Conservation (phyloP, 2,329 filamentous ascomycete species). For the Tolypocladium inflatum region DNA sequence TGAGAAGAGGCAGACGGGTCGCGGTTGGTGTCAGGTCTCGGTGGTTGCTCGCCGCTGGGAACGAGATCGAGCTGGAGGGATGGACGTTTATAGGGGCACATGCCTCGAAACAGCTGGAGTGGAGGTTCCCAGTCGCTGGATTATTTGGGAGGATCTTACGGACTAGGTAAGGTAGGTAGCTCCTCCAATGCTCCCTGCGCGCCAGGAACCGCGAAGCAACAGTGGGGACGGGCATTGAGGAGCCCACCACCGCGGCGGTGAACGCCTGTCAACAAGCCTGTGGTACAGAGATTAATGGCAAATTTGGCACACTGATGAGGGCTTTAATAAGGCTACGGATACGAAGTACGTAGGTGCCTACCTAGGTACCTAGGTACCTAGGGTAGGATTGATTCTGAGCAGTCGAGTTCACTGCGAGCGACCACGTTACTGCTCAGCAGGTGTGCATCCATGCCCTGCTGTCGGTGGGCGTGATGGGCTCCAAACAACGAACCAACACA, state of each 20-base stretch:
- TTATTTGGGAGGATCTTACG: not conserved
- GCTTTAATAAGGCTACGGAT: no score
- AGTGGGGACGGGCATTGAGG: not conserved
- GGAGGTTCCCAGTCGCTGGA: not conserved
- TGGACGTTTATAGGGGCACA: not conserved
- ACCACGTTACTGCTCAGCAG: no score
- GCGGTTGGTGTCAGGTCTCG: not conserved
- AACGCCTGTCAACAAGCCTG: not conserved
- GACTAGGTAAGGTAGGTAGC: not conserved
- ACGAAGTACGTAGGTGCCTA: no score
- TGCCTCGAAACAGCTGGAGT: not conserved
- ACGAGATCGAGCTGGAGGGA: not conserved
- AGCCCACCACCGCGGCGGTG: not conserved
- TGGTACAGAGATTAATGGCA: not conserved
- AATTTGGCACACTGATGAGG: not conserved
- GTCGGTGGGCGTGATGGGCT: no score
- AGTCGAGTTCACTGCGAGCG: no score
- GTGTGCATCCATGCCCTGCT: no score
- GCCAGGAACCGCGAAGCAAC: slow-evolving; percentile 3
- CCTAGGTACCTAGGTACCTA: no score
- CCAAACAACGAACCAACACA: no score
- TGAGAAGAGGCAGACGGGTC: not conserved
- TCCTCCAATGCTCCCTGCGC: not conserved
- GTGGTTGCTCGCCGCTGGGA: not conserved
- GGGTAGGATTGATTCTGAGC: no score